Conservation (phyloP, 2,329 filamentous ascomycete genomes). For the Talaromyces rugulosus region DNA sequence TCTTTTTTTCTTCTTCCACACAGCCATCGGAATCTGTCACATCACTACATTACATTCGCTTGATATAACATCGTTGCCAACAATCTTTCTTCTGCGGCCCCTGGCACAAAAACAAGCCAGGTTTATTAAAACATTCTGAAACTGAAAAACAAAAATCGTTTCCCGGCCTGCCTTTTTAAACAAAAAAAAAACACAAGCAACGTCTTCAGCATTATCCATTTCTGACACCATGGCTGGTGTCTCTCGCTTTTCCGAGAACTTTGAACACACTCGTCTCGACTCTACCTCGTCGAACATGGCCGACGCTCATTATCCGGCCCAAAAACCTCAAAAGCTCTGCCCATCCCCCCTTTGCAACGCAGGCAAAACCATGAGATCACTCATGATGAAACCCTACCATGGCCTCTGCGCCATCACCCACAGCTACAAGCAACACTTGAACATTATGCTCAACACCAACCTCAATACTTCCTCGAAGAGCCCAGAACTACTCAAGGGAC, state of each 20-base stretch:
- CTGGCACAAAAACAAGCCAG: neutral
- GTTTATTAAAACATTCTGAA: neutral
- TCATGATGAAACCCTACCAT: neutral
- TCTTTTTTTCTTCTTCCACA: conserved; percentile 1
- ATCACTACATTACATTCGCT: neutral
- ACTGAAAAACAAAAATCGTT: neutral
- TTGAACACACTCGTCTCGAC: neutral
- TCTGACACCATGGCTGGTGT: conserved; percentile 9
- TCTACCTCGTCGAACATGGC: neutral
- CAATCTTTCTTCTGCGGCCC: neutral
- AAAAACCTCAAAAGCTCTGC: neutral
- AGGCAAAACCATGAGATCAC: neutral
- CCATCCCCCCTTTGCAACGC: neutral
- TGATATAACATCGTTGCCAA: neutral
- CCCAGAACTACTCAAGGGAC: neutral
- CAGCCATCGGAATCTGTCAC: neutral
- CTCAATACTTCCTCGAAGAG: neutral
- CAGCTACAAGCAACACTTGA: conserved; percentile 6
- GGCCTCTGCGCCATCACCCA: neutral
- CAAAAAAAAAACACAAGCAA: neutral
- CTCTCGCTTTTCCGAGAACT: conserved; percentile 5
- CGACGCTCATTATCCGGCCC: neutral
- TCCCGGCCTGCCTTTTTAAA: neutral
- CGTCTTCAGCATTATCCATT: neutral
- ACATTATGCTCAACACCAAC: neutral